Evolutionary conservation across 306 rosid genomes (phyloP).

Genomic region (Carpinus viminea): DNA sequence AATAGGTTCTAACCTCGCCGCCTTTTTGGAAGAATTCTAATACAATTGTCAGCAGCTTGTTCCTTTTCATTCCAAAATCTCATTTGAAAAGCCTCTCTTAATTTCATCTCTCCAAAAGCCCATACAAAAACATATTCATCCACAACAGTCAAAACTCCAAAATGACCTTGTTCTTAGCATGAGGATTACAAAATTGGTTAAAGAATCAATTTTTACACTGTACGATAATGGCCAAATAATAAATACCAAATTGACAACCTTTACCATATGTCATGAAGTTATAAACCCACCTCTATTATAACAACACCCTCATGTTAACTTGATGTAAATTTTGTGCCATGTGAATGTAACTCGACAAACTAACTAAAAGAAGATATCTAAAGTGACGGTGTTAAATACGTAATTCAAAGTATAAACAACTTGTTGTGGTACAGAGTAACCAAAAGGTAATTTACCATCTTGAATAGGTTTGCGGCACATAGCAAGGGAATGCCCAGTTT

Average conservation of each 20-base stretch:
- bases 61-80: not conserved
- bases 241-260: not conserved
- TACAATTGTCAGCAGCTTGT: not conserved
- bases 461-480: slow-evolving; percentile 60
- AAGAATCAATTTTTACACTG: not conserved
- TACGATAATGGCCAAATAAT: not conserved
- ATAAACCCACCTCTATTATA: not conserved
- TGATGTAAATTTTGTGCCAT: slow-evolving; percentile 3
- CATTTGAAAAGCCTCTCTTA: not conserved
- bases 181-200: not conserved
- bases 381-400: not conserved
- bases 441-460: slow-evolving; percentile 50
- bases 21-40: too few relatives aligned
- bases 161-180: not conserved
- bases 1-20: too few relatives aligned
- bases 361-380: not conserved
- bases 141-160: not conserved
- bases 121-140: not conserved
- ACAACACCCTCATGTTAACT: not conserved
- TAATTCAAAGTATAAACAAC: not conserved
- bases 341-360: not conserved
- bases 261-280: not conserved
- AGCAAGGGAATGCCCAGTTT: slow-evolving; percentile 71
- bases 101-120: not conserved
- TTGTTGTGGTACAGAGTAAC: not conserved